A percentile compares a stretch with the other conserved stretches of the same genome.
These are phyloP conservation scores for Houttuynia cordata DNA, from an alignment of 164 flowering plant genomes.

Conservation along the genomic window DNA sequence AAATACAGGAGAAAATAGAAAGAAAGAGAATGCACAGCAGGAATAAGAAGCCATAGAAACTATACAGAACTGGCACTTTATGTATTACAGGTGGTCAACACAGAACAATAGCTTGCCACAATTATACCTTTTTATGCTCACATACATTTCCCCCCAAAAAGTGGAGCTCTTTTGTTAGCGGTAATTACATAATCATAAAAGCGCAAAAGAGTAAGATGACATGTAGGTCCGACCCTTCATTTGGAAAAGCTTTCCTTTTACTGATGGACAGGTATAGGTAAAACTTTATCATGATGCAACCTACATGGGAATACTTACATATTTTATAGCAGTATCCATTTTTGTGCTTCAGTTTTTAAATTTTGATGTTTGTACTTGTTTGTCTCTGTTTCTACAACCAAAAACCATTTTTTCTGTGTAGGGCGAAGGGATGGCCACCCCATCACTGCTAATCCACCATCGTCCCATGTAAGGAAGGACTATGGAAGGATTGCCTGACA, in stretches of 20 bases:
- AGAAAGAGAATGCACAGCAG: neutral
- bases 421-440: slow-evolving; percentile 59
- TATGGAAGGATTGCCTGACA: slow-evolving; percentile 45
- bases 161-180: too few species aligned
- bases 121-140: neutral
- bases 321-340: neutral
- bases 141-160: neutral
- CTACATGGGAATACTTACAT: neutral
- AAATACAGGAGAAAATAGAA: neutral
- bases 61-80: neutral
- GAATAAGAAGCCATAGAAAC: neutral
- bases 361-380: neutral
- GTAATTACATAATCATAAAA: too few species aligned
- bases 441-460: slow-evolving; percentile 39
- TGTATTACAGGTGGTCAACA: neutral
- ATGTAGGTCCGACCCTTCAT: too few species aligned
- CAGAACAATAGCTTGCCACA: neutral
- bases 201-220: too few species aligned
- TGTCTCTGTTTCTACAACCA: neutral
- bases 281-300: neutral
- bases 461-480: slow-evolving; percentile 63
- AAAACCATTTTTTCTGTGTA: slow-evolving; percentile 15
- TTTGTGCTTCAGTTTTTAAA: neutral
- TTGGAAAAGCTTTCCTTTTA: too few species aligned
- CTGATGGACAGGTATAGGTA: too few species aligned